Percentiles rank a stretch among this genome's conserved stretches.
phyloP scores from a whole-genome alignment of 1,284 basidiomycete species.

The Caloboletus firmus region DNA sequence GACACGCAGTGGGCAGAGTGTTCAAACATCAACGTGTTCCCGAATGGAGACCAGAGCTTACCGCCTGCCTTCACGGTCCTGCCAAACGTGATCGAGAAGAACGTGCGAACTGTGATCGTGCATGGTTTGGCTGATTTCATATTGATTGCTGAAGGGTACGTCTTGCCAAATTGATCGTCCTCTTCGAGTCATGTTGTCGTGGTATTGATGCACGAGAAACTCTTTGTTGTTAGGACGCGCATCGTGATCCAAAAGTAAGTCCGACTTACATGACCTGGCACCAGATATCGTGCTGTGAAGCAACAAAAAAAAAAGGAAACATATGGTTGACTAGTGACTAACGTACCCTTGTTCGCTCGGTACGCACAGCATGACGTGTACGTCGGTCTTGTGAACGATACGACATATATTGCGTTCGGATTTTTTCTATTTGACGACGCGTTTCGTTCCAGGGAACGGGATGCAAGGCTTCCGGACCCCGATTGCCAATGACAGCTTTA shows the following conservation, averaged over 20 bases:
- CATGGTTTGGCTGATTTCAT: conserved; percentile 74
- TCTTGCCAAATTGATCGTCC: not conserved
- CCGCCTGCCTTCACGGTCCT: conserved; percentile 65
- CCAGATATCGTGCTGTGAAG: too few species aligned
- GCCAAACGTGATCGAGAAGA: conserved; percentile 76
- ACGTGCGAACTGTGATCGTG: conserved; percentile 62
- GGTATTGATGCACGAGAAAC: not conserved
- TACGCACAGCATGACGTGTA: conserved; percentile 68
- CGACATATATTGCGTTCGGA: not conserved
- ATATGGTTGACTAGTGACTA: not conserved
- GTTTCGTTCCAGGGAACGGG: conserved; percentile 50
- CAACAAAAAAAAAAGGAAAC: too few species aligned
- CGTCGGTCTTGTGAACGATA: conserved; percentile 18
- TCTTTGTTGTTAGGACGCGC: conserved; percentile 44
- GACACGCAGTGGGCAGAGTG: conserved; percentile 66
- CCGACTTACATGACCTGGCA: not conserved
- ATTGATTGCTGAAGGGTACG: conserved; percentile 70
- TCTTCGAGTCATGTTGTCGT: not conserved
- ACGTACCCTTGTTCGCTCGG: not conserved
- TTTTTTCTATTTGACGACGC: not conserved
- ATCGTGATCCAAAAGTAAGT: conserved; percentile 69
- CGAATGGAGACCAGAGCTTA: conserved; percentile 55
- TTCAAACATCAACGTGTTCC: conserved; percentile 60
- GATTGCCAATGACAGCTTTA: conserved; percentile 61
- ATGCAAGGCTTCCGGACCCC: conserved; percentile 72